Percentiles rank a stretch among this genome's conserved stretches.
phyloP scores from a whole-genome alignment of 495 filamentous ascomycete genomes.

The Aspergillus hancockii region DNA sequence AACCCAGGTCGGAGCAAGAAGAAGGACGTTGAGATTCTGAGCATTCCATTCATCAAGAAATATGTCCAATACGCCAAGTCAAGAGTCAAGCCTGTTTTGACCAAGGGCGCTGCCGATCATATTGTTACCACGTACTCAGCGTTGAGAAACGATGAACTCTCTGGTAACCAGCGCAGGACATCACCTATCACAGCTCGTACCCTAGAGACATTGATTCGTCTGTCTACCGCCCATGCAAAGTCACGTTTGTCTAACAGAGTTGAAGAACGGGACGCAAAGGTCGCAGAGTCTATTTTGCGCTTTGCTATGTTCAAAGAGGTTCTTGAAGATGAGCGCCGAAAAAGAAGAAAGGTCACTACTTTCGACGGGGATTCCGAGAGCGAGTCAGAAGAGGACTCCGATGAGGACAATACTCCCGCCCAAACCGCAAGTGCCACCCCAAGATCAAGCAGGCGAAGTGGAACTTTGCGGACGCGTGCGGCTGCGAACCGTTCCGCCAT shows the following conservation, averaged over 20 bases:
- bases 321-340: conserved; percentile 80
- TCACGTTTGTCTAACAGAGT: conserved; percentile 88
- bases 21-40: conserved; percentile 86
- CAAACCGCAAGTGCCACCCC: conserved; percentile 39
- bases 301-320: conserved; percentile 99
- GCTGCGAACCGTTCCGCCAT: conserved; percentile 42
- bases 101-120: conserved; percentile 89
- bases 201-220: conserved; percentile 93
- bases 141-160: conserved; percentile 92
- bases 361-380: conserved; percentile 51
- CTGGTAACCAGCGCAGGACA: conserved; percentile 89
- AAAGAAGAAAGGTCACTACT: conserved; percentile 58
- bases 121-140: conserved; percentile 92
- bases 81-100: conserved; percentile 85
- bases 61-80: conserved; percentile 98
- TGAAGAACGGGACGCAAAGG: conserved; percentile 84
- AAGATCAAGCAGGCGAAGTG: conserved; percentile 29
- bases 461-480: conserved; percentile 57
- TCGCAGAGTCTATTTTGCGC: conserved; percentile 86
- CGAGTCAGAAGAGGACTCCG: conserved; percentile 38
- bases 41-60: conserved; percentile 99
- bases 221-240: conserved; percentile 96
- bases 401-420: conserved; percentile 35
- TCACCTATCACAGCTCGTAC: conserved; percentile 96
- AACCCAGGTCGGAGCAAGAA: conserved; percentile 67